These are phyloP conservation scores for Aaosphaeria pasadenensis DNA, from an alignment of 2,329 filamentous ascomycete species.

Conservation along the genomic window DNA sequence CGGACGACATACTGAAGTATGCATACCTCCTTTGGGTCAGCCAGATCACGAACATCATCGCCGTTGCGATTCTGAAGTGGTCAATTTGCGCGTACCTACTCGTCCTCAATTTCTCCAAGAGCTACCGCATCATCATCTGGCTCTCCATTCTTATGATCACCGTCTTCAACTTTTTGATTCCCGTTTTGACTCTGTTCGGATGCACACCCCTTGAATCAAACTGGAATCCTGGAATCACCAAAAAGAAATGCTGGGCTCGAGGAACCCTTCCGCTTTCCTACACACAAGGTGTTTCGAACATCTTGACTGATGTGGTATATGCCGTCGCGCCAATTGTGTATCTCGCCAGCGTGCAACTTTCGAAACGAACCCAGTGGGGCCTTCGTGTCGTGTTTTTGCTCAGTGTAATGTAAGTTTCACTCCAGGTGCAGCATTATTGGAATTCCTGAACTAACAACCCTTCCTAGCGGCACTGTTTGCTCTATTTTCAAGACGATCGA, in stretches of 20 bases:
- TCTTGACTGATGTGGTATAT: constrained; percentile 24
- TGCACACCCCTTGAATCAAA: constrained; percentile 25
- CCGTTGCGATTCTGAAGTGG: constrained; percentile 18
- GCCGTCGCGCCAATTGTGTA: constrained; percentile 25
- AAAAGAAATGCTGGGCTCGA: constrained; percentile 20
- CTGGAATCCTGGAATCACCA: constrained; percentile 16
- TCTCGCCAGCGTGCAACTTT: constrained; percentile 20
- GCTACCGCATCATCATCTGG: constrained; percentile 21
- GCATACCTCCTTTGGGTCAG: constrained; percentile 19
- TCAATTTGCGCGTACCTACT: constrained; percentile 28
- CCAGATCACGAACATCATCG: constrained; percentile 23
- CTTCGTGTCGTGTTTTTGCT: constrained; percentile 24
- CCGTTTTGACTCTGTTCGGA: constrained; percentile 15
- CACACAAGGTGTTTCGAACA: constrained; percentile 23
- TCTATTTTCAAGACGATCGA: constrained; percentile 27
- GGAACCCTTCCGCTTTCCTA: constrained; percentile 13
- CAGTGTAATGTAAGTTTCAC: constrained; percentile 17
- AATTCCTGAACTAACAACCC: neutral
- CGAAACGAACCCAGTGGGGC: constrained; percentile 21
- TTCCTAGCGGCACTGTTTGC: constrained; percentile 16
- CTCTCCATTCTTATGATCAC: constrained; percentile 20
- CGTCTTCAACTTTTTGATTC: constrained; percentile 19
- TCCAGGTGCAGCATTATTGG: neutral
- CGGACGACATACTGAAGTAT: constrained; percentile 12
- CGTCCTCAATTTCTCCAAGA: constrained; percentile 17